Conservation (phyloP, 169 alveolate species). For the Ophryocystis elektroscirrha region DNA sequence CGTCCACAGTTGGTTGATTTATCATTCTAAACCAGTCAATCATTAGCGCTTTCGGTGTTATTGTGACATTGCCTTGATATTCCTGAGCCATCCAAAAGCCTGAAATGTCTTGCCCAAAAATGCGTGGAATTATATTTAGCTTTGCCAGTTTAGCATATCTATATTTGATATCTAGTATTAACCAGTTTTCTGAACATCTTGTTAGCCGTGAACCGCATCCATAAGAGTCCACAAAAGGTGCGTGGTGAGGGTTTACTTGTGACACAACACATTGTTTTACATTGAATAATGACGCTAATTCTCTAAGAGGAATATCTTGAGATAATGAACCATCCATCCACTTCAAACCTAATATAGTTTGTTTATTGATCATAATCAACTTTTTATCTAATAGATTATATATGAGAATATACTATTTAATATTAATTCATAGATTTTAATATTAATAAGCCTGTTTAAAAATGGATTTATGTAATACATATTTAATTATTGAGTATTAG, state of each 20-base stretch:
- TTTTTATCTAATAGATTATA: too few relatives aligned
- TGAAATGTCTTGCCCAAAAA: constrained; percentile 22
- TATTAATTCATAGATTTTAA: too few relatives aligned
- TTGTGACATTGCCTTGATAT: constrained; percentile 19
- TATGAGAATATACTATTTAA: too few relatives aligned
- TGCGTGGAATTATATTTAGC: constrained; percentile 12
- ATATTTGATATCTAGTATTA: constrained; percentile 18
- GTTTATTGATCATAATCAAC: background rate
- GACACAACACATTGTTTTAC: constrained; percentile 21
- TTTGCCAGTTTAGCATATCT: constrained; percentile 20
- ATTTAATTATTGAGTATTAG: too few relatives aligned
- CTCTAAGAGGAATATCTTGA: constrained; percentile 18
- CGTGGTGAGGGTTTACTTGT: constrained; percentile 26
- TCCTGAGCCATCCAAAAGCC: constrained; percentile 22
- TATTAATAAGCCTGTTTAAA: too few relatives aligned
- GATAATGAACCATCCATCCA: constrained; percentile 24
- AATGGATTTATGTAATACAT: too few relatives aligned
- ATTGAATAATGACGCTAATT: constrained; percentile 12
- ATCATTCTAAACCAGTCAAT: constrained; percentile 21
- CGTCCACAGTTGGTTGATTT: constrained; percentile 18
- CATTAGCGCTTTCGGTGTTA: constrained; percentile 14
- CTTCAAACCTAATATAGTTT: background rate
- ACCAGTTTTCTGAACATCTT: constrained; percentile 14
- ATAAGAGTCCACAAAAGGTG: constrained; percentile 10
- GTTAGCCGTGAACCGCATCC: constrained; percentile 10